phyloP scores from a whole-genome alignment of 2,329 filamentous ascomycete genomes.

The Talaromyces pinophilus region DNA sequence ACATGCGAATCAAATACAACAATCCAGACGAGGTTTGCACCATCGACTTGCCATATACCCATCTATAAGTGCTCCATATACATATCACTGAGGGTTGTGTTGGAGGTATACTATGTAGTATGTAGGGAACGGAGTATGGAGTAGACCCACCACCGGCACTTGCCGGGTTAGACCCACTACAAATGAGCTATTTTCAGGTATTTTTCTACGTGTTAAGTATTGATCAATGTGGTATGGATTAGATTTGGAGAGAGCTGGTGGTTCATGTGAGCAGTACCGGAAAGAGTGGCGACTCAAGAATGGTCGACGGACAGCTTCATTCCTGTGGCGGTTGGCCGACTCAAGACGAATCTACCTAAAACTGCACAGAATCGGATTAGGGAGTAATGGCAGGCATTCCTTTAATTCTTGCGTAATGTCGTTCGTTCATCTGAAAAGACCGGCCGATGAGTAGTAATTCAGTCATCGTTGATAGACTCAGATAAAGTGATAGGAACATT shows the following conservation, averaged over 20 bases:
- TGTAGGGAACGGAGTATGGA: background rate
- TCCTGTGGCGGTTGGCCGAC: background rate
- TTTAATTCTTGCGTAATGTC: background rate
- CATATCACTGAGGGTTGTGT: no score
- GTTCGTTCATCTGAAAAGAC: background rate
- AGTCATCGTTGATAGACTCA: background rate
- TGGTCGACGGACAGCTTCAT: background rate
- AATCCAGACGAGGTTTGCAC: background rate
- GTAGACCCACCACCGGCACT: background rate
- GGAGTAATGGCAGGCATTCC: conserved; percentile 10
- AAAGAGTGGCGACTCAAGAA: background rate
- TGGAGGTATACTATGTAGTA: no score
- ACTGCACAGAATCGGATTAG: background rate
- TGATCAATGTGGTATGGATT: background rate
- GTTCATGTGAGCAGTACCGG: background rate
- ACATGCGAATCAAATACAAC: background rate
- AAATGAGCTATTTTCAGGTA: background rate
- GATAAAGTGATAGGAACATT: conserved; percentile 11
- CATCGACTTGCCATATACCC: background rate
- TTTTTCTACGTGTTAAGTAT: background rate
- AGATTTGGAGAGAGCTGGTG: background rate
- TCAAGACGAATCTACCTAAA: background rate
- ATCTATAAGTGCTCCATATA: background rate
- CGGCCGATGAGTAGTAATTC: background rate
- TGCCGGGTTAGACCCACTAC: conserved; percentile 1